Conservation (phyloP, 1,284 basidiomycete genomes). For the Pascua guehoae region DNA sequence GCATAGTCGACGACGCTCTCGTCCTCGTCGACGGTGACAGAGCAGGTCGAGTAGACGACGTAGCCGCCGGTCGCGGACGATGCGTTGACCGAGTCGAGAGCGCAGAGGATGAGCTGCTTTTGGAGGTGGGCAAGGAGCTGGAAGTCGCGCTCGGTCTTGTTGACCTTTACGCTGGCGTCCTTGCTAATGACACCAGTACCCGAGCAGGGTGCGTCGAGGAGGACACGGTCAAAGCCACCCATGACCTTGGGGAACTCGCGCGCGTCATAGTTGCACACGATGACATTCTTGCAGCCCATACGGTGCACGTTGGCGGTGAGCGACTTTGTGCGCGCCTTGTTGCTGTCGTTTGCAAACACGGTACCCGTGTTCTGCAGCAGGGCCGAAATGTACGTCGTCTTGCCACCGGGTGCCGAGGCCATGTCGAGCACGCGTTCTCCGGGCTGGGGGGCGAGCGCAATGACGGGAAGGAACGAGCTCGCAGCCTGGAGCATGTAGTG, state of each 20-base stretch:
- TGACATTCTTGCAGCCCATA: constrained; percentile 96
- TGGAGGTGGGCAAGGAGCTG: constrained; percentile 91
- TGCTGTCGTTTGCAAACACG: constrained; percentile 97
- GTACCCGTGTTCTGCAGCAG: constrained; percentile 96
- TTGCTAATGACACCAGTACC: constrained; percentile 99
- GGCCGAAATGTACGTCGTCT: constrained; percentile 93
- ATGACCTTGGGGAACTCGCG: constrained; percentile 99
- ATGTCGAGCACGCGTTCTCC: constrained; percentile 95
- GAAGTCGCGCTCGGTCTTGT: constrained; percentile 97
- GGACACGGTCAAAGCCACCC: constrained; percentile 94
- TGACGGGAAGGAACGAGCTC: constrained; percentile 97
- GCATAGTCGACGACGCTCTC: constrained; percentile 98
- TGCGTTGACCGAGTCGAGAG: constrained; percentile 90
- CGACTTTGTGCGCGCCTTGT: constrained; percentile 92
- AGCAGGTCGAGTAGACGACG: constrained; percentile 98
- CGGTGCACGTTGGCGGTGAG: constrained; percentile 95
- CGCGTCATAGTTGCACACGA: constrained; percentile 96
- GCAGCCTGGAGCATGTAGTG: constrained; percentile 99
- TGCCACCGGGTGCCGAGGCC: constrained; percentile 97
- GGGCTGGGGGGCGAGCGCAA: constrained; percentile 88
- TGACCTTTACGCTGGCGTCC: constrained; percentile 94
- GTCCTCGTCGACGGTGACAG: constrained; percentile 97
- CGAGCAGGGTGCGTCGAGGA: constrained; percentile 95
- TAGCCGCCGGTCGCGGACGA: constrained; percentile 88
- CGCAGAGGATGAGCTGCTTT: constrained; percentile 97